Evolutionary conservation across 495 filamentous ascomycete genomes (phyloP).

Genomic region (Gamarada debralockiae): DNA sequence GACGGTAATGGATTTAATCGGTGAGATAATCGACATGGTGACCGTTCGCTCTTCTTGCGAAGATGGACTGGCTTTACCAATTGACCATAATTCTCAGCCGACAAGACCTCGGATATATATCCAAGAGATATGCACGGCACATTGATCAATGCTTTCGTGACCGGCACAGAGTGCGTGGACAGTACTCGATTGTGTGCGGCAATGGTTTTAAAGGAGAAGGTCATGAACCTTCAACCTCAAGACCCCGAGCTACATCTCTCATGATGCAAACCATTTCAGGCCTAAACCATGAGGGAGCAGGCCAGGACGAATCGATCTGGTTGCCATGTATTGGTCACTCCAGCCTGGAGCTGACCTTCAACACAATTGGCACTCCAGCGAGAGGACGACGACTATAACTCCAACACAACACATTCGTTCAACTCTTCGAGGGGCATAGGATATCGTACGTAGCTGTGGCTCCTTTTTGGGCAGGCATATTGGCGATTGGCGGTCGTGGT

Average conservation of each 20-base stretch:
- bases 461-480: conserved; percentile 44
- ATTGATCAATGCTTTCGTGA: conserved; percentile 24
- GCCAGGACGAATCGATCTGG: conserved; percentile 80
- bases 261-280: conserved; percentile 39
- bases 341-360: conserved; percentile 36
- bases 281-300: conserved; percentile 50
- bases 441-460: conserved; percentile 55
- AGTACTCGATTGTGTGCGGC: conserved; percentile 42
- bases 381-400: conserved; percentile 72
- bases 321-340: conserved; percentile 32
- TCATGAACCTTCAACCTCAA: conserved; percentile 69
- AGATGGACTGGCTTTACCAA: conserved; percentile 4
- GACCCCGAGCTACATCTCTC: conserved; percentile 61
- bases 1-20: conserved; percentile 69
- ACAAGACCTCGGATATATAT: conserved; percentile 69
- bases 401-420: conserved; percentile 44
- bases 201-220: conserved; percentile 83
- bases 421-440: conserved; percentile 40
- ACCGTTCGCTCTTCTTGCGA: conserved; percentile 8
- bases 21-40: conserved; percentile 47
- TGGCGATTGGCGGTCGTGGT: conserved; percentile 40
- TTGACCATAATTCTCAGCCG: conserved; percentile 51
- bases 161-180: conserved; percentile 37
- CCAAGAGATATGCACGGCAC: conserved; percentile 47
- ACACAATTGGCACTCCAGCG: conserved; percentile 56